Conservation (phyloP, 164 flowering plant species). For the Cinnamomum chago region DNA sequence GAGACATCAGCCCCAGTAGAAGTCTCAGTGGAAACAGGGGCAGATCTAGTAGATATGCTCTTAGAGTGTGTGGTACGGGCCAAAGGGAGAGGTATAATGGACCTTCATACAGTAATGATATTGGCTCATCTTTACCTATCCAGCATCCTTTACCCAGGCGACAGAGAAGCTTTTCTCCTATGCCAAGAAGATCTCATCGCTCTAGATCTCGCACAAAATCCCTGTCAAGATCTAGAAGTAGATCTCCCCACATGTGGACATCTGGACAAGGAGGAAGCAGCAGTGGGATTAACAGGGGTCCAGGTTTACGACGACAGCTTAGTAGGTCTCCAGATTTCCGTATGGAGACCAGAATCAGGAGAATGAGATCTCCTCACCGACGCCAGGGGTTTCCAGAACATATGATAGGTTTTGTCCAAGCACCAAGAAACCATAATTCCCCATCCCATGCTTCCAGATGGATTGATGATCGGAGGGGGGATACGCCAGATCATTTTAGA, state of each 20-base stretch:
- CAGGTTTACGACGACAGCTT: slow-evolving; percentile 12
- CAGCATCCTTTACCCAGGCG: slow-evolving; percentile 27
- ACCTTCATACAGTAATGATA: slow-evolving; percentile 19
- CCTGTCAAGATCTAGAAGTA: slow-evolving; percentile 46
- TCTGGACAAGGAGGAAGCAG: slow-evolving; percentile 30
- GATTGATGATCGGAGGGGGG: slow-evolving; percentile 28
- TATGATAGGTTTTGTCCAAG: slow-evolving; percentile 21
- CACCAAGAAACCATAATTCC: slow-evolving; percentile 30
- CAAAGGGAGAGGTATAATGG: slow-evolving; percentile 34
- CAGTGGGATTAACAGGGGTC: slow-evolving; percentile 12
- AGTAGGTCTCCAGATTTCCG: slow-evolving; percentile 49
- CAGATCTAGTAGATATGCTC: slow-evolving; percentile 24
- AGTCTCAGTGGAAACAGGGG: slow-evolving; percentile 22
- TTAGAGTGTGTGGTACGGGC: slow-evolving; percentile 22
- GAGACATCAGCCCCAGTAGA: slow-evolving; percentile 28
- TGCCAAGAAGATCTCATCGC: slow-evolving; percentile 21
- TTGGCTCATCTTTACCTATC: slow-evolving; percentile 20
- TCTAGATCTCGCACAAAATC: slow-evolving; percentile 30
- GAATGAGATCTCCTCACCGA: slow-evolving; percentile 31
- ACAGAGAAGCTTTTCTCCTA: slow-evolving; percentile 44
- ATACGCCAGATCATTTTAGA: slow-evolving; percentile 27
- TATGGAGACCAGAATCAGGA: slow-evolving; percentile 27
- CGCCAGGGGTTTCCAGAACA: slow-evolving; percentile 27
- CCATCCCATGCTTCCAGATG: slow-evolving; percentile 30
- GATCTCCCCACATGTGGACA: slow-evolving; percentile 39